Evolutionary conservation across 805 yeast species (phyloP), one percentile per base, ranked within the genome.

Genomic region (Tetrapisispora fleetii): DNA sequence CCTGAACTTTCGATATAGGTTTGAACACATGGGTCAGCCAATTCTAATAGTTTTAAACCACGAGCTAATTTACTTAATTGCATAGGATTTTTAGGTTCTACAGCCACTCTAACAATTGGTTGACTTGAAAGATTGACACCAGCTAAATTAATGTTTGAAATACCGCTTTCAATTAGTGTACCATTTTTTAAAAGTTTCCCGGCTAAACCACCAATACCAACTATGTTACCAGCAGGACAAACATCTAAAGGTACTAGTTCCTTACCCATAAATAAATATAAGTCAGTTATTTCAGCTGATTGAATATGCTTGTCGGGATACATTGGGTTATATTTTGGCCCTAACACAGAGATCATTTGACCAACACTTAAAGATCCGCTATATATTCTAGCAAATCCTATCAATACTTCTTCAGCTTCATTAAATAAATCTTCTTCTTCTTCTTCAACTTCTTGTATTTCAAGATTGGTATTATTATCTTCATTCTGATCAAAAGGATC

Each of bases 221-320:
- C 95, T 52, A 93, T 88, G 56, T 85, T 88, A 32, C 99, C 99
- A 1, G 97, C 91, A 2, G 96, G 96, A 5, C 91, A 96, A 17
- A 74, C 75, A 40, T 82, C 76, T 53, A 93, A 71, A 2, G 90
- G 74, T 2, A 89, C 79, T 35, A 91, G 69, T 51, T 93, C 97
- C 54, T 91, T 74, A 18, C 99, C 99, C 98, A 93, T 93, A 48
- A 93, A 72, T 48, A 93, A 68, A 58, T 79, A 90, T 37, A 93
- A 67, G 40, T 82, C 85, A 6, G 84, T 76, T 36, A 93, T 75
- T 14, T 74, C 78, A 1, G 84, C 77, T 7, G 73, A 75, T 28
- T 77, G 69, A 28, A 75, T 69, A 51, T 82, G 76, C 54, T 81
- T 81, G 10, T 65, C 69, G 17, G 81, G 81, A 37, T 72, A 67